Evolutionary conservation across 805 yeast species (phyloP), one percentile per base, ranked within the genome.

Genomic region (Candida germanica): DNA sequence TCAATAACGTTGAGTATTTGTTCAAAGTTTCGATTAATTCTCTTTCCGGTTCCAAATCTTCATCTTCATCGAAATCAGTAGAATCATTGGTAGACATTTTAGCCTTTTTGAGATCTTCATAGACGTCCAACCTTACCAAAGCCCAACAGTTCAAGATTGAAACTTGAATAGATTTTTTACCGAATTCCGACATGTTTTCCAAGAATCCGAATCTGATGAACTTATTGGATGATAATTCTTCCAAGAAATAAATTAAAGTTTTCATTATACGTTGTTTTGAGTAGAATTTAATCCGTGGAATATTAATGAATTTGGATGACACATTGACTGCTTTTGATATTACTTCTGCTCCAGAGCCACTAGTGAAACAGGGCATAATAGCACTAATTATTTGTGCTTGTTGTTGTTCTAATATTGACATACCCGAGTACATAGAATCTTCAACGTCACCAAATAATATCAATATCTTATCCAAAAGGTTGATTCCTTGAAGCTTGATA

Each of bases 331-430:
- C 96, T 35, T 75, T 75, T 15, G 85, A 75, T 1, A 91, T 88
- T 1, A 87, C 72, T 24, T 74, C 73, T 1, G 94, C 77, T 9
- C 83, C 80, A 38, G 88, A 80, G 13, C 80, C 89, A 3, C 73
- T 65, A 22, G 73, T 73, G 60, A 93, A 91, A 8, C 95, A 87
- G 0, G 97, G 96, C 32, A 87, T 75, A 38, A 91, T 68, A 0
- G 98, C 95, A 39, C 95, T 82, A 7, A 86, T 81, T 7, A 93
- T 86, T 49, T 87, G 96, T 0, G 98, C 98, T 50, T 93, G 96
- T 51, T 85, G 95, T 58, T 89, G 97, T 46, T 86, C 95, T 28
- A 91, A 62, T 7, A 88, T 69, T 0, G 91, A 75, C 11, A 75
- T 73, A 3, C 80, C 79, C 0, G 86, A 82, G 48, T 80, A 82